Conservation (phyloP, 805 yeast genomes). For the Hanseniaspora vineae region DNA sequence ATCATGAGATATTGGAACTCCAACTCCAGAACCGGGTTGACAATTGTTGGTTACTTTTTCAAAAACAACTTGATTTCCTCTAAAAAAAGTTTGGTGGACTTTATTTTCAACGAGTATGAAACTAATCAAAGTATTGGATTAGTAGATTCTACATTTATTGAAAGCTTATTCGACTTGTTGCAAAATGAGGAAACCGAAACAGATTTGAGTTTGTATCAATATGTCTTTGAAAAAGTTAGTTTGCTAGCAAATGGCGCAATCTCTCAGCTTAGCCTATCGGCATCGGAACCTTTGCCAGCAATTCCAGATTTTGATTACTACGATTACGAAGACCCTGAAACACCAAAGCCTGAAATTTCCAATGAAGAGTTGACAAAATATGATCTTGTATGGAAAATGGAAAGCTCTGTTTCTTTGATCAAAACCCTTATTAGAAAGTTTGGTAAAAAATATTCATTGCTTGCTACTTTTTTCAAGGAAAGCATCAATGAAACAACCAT, state of each 20-base stretch:
- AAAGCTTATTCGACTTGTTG: conserved; percentile 28
- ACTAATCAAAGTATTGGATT: conserved; percentile 24
- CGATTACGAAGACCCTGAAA: conserved; percentile 9
- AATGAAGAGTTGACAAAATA: conserved; percentile 19
- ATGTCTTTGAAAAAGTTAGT: conserved; percentile 18
- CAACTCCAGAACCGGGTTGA: conserved; percentile 51
- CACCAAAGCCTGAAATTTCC: conserved; percentile 14
- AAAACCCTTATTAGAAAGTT: conserved; percentile 30
- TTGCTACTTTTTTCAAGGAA: conserved; percentile 22
- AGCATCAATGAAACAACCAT: conserved; percentile 21
- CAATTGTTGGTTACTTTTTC: conserved; percentile 41
- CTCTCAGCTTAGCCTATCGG: conserved; percentile 9
- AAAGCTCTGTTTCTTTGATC: conserved; percentile 24
- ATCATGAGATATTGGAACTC: conserved; percentile 53
- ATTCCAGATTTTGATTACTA: conserved; percentile 4
- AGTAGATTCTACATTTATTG: conserved; percentile 34
- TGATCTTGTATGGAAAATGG: conserved; percentile 32
- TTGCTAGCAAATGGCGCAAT: conserved; percentile 12
- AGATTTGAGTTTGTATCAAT: conserved; percentile 15
- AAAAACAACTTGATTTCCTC: conserved; percentile 32
- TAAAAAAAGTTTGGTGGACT: conserved; percentile 25
- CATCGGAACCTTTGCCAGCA: conserved; percentile 12
- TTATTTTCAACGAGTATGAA: conserved; percentile 28
- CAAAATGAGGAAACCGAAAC: conserved; percentile 13
- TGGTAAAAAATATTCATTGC: conserved; percentile 29